Base-by-base conservation (phyloP, 2,329 filamentous ascomycete genomes). In the Gaeumannomyces tritici region DNA sequence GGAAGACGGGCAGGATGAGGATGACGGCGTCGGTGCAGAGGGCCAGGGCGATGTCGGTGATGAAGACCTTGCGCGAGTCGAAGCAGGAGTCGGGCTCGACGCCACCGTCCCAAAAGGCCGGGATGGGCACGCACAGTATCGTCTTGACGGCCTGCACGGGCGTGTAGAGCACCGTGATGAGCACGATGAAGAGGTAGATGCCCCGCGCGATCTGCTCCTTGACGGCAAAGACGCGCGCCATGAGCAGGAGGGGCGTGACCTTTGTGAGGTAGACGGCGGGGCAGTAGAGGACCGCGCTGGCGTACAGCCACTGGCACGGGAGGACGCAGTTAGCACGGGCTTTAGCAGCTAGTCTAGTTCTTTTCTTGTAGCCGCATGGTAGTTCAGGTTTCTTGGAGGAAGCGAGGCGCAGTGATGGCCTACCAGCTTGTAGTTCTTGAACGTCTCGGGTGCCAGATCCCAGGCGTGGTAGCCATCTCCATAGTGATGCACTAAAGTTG, bases 11-110 rank as follows among this genome's bases (percentile, higher is more conserved):
- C 7, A 76, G 61, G 11, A 73, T 18, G 29, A 76, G 66, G 24
- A 75, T 72, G 51, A 72, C 66, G 28, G 72, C 62, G 62, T 75
- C 73, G 27, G 71, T 74, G 7, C 74, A 47, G 18, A 72, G 69
- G 55, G 70, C 72, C 15, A 74, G 63, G 15, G 68, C 64, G 1
- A 71, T 67, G 55, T 75, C 74, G 12, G 70, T 67, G 4, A 72
- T 66, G 62, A 75, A 76, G 7, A 76, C 57, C 28, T 67, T 68
- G 6, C 67, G 63, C 55, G 73, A 69, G 24, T 74, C 66, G 24
- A 76, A 65, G 62, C 74, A 76, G 15, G 62, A 65, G 1, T 65
- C 64, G 9, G 62, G 61, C 13, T 65, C 54, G 11, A 69, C 64
- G 3, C 56, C 63, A 26, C 62, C 35, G 29, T 65, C 54, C 69